Evolutionary conservation across 352 stramenopile genomes (phyloP).

Genomic region (Globisporangium solare): DNA sequence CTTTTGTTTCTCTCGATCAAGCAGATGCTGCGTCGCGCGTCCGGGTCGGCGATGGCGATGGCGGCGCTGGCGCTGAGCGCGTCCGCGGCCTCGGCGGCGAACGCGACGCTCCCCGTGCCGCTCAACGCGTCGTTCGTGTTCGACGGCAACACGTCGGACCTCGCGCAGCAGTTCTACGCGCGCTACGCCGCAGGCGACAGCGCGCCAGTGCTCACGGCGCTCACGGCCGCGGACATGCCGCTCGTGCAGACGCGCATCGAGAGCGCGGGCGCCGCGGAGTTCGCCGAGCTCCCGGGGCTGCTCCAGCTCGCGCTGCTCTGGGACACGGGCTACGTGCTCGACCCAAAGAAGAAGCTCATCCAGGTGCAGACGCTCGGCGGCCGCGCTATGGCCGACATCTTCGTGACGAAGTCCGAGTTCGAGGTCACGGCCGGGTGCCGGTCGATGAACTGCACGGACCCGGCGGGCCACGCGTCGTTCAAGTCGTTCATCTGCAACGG

Average conservation of each 20-base stretch:
- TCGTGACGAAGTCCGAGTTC: constrained; percentile 20
- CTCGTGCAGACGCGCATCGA: constrained; percentile 12
- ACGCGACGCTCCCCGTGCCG: constrained; percentile 7
- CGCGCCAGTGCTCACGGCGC: neutral
- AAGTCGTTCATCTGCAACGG: constrained; percentile 19
- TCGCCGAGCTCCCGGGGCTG: constrained; percentile 22
- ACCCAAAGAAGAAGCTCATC: constrained; percentile 11
- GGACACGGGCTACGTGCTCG: constrained; percentile 40
- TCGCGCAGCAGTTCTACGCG: constrained; percentile 16
- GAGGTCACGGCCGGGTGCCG: constrained; percentile 12
- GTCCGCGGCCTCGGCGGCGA: neutral
- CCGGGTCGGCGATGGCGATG: no score
- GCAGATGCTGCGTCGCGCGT: neutral
- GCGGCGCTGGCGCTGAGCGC: no score
- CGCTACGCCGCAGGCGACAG: constrained; percentile 2
- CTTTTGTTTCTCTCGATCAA: neutral
- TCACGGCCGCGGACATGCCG: neutral
- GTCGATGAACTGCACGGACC: constrained; percentile 15
- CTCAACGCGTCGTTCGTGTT: constrained; percentile 11
- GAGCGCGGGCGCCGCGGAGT: constrained; percentile 11
- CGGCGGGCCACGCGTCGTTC: constrained; percentile 9
- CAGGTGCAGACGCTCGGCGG: constrained; percentile 27
- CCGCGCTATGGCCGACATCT: constrained; percentile 27
- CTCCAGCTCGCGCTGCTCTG: constrained; percentile 53
- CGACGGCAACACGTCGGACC: constrained; percentile 14